Evolutionary conservation across 805 yeast genomes (phyloP).

Genomic region (Candida palmyrensis): DNA sequence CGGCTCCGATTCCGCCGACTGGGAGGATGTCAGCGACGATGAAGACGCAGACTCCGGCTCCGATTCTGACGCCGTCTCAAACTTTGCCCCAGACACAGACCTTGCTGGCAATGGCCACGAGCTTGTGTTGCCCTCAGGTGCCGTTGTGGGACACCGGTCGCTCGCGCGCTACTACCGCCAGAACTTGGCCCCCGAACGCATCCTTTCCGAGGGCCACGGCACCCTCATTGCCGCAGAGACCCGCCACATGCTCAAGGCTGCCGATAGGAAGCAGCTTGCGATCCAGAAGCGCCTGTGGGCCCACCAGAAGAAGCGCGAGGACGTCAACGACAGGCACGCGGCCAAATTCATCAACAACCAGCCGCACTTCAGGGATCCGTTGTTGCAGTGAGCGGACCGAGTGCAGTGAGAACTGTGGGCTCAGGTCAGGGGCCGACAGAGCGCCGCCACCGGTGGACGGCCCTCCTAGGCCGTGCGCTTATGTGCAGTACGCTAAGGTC

Average conservation of each 20-base stretch:
- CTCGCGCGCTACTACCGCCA: constrained; percentile 40
- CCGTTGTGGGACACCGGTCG: constrained; percentile 39
- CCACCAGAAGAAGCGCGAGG: constrained; percentile 47
- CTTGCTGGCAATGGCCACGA: constrained; percentile 32
- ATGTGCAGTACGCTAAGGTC: no score
- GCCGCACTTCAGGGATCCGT: constrained; percentile 52
- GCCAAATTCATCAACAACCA: constrained; percentile 75
- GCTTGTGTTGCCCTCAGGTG: constrained; percentile 39
- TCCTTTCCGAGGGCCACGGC: constrained; percentile 43
- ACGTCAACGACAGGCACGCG: constrained; percentile 50
- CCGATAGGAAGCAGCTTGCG: constrained; percentile 37
- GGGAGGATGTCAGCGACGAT: constrained; percentile 36
- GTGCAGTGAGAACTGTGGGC: no score
- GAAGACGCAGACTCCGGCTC: constrained; percentile 16
- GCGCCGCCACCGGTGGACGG: no score
- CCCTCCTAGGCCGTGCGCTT: no score
- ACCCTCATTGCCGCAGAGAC: constrained; percentile 46
- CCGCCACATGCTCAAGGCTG: constrained; percentile 41
- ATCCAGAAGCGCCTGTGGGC: constrained; percentile 57
- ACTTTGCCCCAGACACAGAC: constrained; percentile 21
- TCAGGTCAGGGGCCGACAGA: no score
- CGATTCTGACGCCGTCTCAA: constrained; percentile 25
- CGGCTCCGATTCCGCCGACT: constrained; percentile 23
- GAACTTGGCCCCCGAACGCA: constrained; percentile 38
- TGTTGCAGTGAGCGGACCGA: constrained; percentile 4